phyloP scores from a whole-genome alignment of 1,284 basidiomycete species.

The Apiotrichum mycotoxinovorans region DNA sequence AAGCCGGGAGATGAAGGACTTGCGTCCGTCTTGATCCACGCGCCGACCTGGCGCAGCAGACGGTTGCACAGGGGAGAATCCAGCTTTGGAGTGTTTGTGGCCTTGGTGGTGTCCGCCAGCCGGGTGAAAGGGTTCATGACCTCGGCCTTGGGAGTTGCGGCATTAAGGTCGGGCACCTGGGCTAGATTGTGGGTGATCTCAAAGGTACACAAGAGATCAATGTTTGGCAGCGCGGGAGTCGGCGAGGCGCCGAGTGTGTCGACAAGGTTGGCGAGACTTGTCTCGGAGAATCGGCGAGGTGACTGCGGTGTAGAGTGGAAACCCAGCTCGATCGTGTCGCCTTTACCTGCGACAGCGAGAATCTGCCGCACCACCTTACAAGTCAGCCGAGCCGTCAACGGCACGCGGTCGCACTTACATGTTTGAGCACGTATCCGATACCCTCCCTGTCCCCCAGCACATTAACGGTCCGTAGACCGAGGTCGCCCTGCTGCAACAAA shows the following conservation, averaged over 20 bases:
- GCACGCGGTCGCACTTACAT: slow-evolving; percentile 56
- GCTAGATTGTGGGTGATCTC: slow-evolving; percentile 55
- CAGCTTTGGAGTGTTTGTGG: slow-evolving; percentile 56
- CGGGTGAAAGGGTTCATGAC: slow-evolving; percentile 34
- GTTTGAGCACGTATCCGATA: slow-evolving; percentile 70
- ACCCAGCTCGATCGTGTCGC: slow-evolving; percentile 84
- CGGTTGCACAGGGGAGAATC: slow-evolving; percentile 62
- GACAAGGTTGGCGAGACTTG: background rate
- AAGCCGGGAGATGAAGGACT: slow-evolving; percentile 37
- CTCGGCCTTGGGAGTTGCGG: slow-evolving; percentile 42
- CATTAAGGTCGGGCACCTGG: slow-evolving; percentile 29
- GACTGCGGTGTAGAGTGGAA: slow-evolving; percentile 60
- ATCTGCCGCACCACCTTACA: slow-evolving; percentile 85
- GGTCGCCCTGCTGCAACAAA: slow-evolving; percentile 81
- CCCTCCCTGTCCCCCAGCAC: slow-evolving; percentile 81
- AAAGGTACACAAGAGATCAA: slow-evolving; percentile 55
- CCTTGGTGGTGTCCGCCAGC: slow-evolving; percentile 38
- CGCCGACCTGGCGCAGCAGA: slow-evolving; percentile 65
- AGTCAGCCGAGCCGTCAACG: no score
- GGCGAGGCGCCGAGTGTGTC: background rate
- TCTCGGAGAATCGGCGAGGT: slow-evolving; percentile 29
- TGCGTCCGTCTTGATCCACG: slow-evolving; percentile 53
- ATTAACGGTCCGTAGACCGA: slow-evolving; percentile 74
- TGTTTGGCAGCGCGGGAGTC: slow-evolving; percentile 12
- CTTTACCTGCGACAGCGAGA: slow-evolving; percentile 61